Evolutionary conservation across 768 basidiomycete genomes (phyloP), one percentile per base, ranked within the genome.

Genomic region (Mycena rosella): DNA sequence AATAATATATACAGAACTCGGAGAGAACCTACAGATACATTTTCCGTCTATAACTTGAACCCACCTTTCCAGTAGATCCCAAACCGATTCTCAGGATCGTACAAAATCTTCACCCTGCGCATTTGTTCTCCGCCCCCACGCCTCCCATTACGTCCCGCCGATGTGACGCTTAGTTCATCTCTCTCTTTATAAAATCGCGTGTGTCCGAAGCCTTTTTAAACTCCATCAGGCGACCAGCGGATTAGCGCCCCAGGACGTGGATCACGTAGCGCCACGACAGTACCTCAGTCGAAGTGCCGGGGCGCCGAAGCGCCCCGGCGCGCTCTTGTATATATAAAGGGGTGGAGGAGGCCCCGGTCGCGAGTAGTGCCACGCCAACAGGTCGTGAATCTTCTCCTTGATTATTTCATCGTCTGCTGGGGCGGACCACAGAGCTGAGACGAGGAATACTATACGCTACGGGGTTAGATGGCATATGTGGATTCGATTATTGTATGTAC

Each of bases 241-340:
- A n/a, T n/a, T n/a, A n/a, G n/a, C n/a, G n/a, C n/a, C n/a, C n/a
- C n/a, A n/a, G n/a, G n/a, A n/a, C n/a, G n/a, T n/a, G n/a, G n/a
- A n/a, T n/a, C n/a, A n/a, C n/a, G n/a, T n/a, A n/a, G n/a, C n/a
- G n/a, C n/a, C n/a, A n/a, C n/a, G n/a, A n/a, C n/a, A n/a, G n/a
- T n/a, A n/a, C n/a, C n/a, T n/a, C n/a, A n/a, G n/a, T n/a, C n/a
- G n/a, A n/a, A n/a, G n/a, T n/a, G n/a, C n/a, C n/a, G n/a, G n/a
- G n/a, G n/a, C n/a, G n/a, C n/a, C n/a, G n/a, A n/a, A n/a, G n/a
- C n/a, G n/a, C n/a, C n/a, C n/a, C n/a, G n/a, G n/a, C n/a, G n/a
- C n/a, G n/a, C n/a, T n/a, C n/a, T n/a, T n/a, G n/a, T 60, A 53
- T 72, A 72, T 5, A 72, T 60, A 63, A 60, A 70, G 13, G 64